phyloP scores from a whole-genome alignment of 176 grass and related monocot genomes.

The Hyparrhenia diplandra region DNA sequence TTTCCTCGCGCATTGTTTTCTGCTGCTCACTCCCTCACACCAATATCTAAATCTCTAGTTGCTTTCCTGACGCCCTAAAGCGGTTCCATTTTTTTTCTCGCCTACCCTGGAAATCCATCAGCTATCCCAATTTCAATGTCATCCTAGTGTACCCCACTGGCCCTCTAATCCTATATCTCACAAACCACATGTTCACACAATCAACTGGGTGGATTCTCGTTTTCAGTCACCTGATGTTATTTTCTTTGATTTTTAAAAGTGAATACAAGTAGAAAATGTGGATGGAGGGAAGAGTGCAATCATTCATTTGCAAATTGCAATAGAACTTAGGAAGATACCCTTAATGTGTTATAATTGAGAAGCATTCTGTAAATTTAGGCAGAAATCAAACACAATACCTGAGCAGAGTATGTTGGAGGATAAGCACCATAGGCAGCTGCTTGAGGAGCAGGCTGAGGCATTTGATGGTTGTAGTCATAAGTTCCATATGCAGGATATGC shows the following conservation, averaged over 20 bases:
- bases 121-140: not conserved
- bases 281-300: not conserved
- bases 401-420: slow-evolving; percentile 61
- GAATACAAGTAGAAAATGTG: not conserved
- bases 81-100: not conserved
- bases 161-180: not conserved
- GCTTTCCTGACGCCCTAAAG: not conserved
- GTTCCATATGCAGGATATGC: slow-evolving; percentile 56
- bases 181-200: not conserved
- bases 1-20: too few relatives aligned
- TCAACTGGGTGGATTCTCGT: not conserved
- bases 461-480: slow-evolving; percentile 64
- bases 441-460: slow-evolving; percentile 61
- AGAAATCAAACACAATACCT: slow-evolving; percentile 43
- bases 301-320: not conserved
- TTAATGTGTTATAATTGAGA: not conserved
- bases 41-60: not conserved
- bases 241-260: not conserved
- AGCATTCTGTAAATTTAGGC: not conserved
- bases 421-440: slow-evolving; percentile 61
- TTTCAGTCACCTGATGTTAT: not conserved
- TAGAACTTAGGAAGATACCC: not conserved
- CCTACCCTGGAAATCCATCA: not conserved
- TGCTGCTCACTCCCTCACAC: not conserved
- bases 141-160: not conserved